phyloP scores from a whole-genome alignment of 2,329 filamentous ascomycete species.

The Curvularia eragrostidis region DNA sequence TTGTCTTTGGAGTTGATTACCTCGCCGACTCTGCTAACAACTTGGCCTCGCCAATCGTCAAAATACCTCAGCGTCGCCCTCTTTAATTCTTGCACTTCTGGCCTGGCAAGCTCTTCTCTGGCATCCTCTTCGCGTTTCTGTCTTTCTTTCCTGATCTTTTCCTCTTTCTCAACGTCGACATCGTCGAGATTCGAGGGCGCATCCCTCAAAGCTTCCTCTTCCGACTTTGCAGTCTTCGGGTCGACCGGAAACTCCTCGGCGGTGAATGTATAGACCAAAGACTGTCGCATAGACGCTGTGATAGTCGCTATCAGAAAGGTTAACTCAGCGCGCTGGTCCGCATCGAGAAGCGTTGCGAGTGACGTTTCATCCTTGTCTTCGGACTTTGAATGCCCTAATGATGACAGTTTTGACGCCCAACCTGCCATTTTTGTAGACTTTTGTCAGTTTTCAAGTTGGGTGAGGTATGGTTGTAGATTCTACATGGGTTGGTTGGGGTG shows the following conservation, averaged over 20 bases:
- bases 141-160: constrained; percentile 41
- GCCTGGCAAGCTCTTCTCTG: constrained; percentile 58
- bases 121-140: constrained; percentile 42
- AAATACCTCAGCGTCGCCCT: constrained; percentile 74
- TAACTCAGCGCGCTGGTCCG: constrained; percentile 56
- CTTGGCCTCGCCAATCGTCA: constrained; percentile 77
- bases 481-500: constrained; percentile 3
- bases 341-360: constrained; percentile 55
- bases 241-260: constrained; percentile 35
- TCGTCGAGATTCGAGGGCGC: constrained; percentile 32
- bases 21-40: constrained; percentile 74
- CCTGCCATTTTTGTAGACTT: constrained; percentile 28
- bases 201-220: constrained; percentile 33
- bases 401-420: constrained; percentile 45
- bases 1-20: constrained; percentile 57
- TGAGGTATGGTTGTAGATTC: constrained; percentile 6
- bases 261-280: constrained; percentile 52
- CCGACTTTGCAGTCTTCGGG: constrained; percentile 24
- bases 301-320: constrained; percentile 58
- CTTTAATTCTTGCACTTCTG: constrained; percentile 69
- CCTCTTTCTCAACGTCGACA: constrained; percentile 41
- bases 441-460: neutral
- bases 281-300: constrained; percentile 56
- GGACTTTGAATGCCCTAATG: constrained; percentile 43
- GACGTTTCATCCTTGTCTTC: constrained; percentile 42